These are phyloP conservation scores for Phialophora macrospora DNA, from an alignment of 2,329 filamentous ascomycete species.

Conservation along the genomic window DNA sequence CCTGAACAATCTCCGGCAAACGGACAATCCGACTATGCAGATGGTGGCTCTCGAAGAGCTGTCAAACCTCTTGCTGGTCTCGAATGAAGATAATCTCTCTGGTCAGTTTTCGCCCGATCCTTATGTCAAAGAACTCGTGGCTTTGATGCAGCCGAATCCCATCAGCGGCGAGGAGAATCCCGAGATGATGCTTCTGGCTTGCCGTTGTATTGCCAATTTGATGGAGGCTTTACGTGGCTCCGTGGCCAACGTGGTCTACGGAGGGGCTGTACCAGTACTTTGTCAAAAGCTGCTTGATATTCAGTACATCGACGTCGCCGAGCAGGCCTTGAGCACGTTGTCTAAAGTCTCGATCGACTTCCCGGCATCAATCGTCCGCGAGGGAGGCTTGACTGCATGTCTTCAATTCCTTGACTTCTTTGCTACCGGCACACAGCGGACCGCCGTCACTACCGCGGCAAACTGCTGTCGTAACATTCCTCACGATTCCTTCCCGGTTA, in stretches of 20 bases:
- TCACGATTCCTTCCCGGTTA: conserved; percentile 87
- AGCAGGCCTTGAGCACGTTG: conserved; percentile 93
- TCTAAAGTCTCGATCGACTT: conserved; percentile 98
- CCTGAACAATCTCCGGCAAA: conserved; percentile 74
- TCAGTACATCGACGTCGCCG: conserved; percentile 93
- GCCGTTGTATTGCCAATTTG: conserved; percentile 90
- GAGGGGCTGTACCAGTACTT: conserved; percentile 90
- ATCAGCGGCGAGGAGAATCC: conserved; percentile 82
- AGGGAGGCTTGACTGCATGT: conserved; percentile 94
- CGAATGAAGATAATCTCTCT: conserved; percentile 93
- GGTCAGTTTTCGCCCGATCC: conserved; percentile 93
- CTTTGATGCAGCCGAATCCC: conserved; percentile 88
- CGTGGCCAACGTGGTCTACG: conserved; percentile 94
- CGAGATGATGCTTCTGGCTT: conserved; percentile 96
- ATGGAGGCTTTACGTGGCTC: conserved; percentile 96
- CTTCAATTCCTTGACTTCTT: conserved; percentile 97
- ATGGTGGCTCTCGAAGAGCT: conserved; percentile 90
- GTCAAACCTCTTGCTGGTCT: conserved; percentile 89
- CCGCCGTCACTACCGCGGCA: conserved; percentile 93
- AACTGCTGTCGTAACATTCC: conserved; percentile 98
- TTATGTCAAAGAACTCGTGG: conserved; percentile 92
- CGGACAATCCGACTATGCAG: conserved; percentile 84
- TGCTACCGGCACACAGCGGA: conserved; percentile 92
- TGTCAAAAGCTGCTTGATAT: conserved; percentile 96
- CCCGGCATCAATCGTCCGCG: conserved; percentile 89